Percentiles rank a stretch among this genome's conserved stretches.
Evolutionary conservation across 805 yeast species (phyloP).

Genomic region (Debaryomyces prosopidis): DNA sequence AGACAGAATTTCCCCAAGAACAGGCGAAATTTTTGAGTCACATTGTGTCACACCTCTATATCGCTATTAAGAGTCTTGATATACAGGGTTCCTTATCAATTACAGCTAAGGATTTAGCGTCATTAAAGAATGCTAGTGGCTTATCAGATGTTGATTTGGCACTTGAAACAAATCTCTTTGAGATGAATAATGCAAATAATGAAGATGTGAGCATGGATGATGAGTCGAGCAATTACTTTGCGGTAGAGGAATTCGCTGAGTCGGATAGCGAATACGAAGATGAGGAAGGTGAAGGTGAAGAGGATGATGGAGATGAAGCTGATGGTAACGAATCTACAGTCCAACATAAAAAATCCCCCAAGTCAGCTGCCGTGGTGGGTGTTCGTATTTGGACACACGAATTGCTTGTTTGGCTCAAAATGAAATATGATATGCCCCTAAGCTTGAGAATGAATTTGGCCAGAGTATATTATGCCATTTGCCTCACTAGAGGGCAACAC

Average conservation of each 20-base stretch:
- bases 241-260: constrained; percentile 28
- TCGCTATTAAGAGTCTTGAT: constrained; percentile 74
- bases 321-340: constrained; percentile 34
- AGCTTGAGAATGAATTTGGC: constrained; percentile 60
- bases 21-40: constrained; percentile 74
- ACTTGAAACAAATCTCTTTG: constrained; percentile 54
- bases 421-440: constrained; percentile 80
- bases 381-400: constrained; percentile 88
- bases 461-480: constrained; percentile 67
- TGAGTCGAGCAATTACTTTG: constrained; percentile 15
- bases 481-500: constrained; percentile 72
- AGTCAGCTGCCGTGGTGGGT: constrained; percentile 70
- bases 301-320: constrained; percentile 31
- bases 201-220: constrained; percentile 11
- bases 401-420: constrained; percentile 70
- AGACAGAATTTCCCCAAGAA: constrained; percentile 65
- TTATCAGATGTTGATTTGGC: constrained; percentile 46
- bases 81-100: constrained; percentile 68
- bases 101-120: constrained; percentile 66
- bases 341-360: constrained; percentile 63
- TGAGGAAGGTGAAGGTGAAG: constrained; percentile 46
- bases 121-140: constrained; percentile 30
- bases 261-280: constrained; percentile 39
- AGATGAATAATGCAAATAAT: constrained; percentile 16
- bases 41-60: constrained; percentile 76